A percentile compares a stretch with the other conserved stretches of the same genome.
These are phyloP conservation scores for Phytophthora fragariaefolia DNA, from an alignment of 352 stramenopile species.

Conservation along the genomic window DNA sequence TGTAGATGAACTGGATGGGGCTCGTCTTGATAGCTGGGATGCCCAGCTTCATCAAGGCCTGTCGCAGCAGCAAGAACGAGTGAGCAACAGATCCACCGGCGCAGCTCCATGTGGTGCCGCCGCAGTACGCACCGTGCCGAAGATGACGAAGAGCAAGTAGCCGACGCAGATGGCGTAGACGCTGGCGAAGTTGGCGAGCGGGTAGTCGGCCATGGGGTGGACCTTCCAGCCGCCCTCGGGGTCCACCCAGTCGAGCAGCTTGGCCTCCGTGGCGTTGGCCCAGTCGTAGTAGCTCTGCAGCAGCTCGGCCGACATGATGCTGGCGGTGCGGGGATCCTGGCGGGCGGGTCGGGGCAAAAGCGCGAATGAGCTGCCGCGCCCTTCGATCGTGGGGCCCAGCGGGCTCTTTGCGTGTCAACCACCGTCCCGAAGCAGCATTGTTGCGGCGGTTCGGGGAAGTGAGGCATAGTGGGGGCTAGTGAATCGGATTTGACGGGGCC, in stretches of 20 bases:
- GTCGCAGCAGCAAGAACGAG: conserved; percentile 8
- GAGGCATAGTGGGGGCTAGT: conserved; percentile 9
- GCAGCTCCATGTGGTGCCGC: no score
- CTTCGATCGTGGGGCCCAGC: conserved; percentile 9
- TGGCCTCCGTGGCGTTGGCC: conserved; percentile 55
- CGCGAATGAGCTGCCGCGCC: conserved; percentile 31
- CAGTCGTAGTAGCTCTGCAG: conserved; percentile 60
- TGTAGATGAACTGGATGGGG: conserved; percentile 94
- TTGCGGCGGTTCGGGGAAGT: conserved; percentile 28
- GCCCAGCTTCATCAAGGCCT: conserved; percentile 59
- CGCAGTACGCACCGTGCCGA: conserved; percentile 54
- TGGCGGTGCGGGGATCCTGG: conserved; percentile 6
- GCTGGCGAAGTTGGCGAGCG: conserved; percentile 66
- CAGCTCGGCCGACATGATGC: conserved; percentile 39
- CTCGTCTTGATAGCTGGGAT: conserved; percentile 60
- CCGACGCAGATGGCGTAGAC: conserved; percentile 65
- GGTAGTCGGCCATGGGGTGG: conserved; percentile 65
- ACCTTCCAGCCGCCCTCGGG: conserved; percentile 66
- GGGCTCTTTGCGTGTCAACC: conserved; percentile 30
- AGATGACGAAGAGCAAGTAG: conserved; percentile 75
- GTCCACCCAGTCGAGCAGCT: conserved; percentile 67
- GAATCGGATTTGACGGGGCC: conserved; percentile 29
- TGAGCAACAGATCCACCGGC: background rate
- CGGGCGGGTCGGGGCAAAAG: no score
- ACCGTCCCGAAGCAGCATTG: conserved; percentile 19